Percentiles rank a stretch among this genome's conserved stretches.
Evolutionary conservation across 2,329 filamentous ascomycete genomes (phyloP).

Genomic region (Delphinella strobiligena): DNA sequence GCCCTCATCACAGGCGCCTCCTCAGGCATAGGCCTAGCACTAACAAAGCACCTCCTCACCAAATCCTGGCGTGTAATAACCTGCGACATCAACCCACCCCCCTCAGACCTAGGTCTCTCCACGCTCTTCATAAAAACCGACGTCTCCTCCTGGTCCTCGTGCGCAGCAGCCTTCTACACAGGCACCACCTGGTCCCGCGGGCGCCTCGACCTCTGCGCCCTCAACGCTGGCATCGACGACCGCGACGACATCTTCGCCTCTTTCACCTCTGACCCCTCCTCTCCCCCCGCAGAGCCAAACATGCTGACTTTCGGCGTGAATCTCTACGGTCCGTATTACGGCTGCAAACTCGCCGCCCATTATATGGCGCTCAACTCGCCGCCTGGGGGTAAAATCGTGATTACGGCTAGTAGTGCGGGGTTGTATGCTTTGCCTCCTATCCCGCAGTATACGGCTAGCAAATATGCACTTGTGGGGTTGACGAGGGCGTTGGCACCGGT

Average conservation of each 20-base stretch:
- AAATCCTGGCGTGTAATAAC: conserved; percentile 31
- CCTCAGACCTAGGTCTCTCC: conserved; percentile 14
- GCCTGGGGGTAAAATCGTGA: conserved; percentile 20
- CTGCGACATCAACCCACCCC: conserved; percentile 30
- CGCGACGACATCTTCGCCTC: conserved; percentile 22
- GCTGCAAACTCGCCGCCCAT: conserved; percentile 25
- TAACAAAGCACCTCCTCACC: conserved; percentile 29
- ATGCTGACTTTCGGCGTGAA: conserved; percentile 24
- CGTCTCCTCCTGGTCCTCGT: conserved; percentile 18
- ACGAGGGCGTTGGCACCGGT: conserved; percentile 23
- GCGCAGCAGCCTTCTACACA: conserved; percentile 15
- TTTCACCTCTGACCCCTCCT: conserved; percentile 11
- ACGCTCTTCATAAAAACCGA: conserved; percentile 24
- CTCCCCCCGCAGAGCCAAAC: conserved; percentile 20
- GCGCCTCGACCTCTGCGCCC: conserved; percentile 20
- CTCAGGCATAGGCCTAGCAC: conserved; percentile 32
- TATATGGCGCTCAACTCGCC: conserved; percentile 20
- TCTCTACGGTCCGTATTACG: conserved; percentile 22
- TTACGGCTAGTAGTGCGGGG: conserved; percentile 22
- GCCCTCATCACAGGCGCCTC: conserved; percentile 34
- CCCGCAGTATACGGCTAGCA: conserved; percentile 30
- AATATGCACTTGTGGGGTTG: conserved; percentile 31
- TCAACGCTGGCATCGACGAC: conserved; percentile 25
- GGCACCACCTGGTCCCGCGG: conserved; percentile 13
- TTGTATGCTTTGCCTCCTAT: conserved; percentile 22